These are phyloP conservation scores for Paraphaeosphaeria minitans DNA, from an alignment of 2,329 filamentous ascomycete genomes.

Conservation along the genomic window DNA sequence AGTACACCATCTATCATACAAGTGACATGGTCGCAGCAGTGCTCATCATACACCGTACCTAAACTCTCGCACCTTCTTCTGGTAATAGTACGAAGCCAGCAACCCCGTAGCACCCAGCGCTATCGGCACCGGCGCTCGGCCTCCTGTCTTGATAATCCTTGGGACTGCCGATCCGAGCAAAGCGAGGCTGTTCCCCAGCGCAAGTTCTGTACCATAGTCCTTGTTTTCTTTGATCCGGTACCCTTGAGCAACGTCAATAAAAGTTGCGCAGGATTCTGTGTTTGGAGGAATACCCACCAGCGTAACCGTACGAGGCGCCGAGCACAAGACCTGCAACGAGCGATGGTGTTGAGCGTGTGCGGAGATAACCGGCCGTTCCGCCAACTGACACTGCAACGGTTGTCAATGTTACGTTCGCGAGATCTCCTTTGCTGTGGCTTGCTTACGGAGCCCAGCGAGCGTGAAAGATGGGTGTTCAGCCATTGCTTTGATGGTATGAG, in stretches of 20 bases:
- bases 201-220: constrained; percentile 37
- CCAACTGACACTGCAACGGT: constrained; percentile 27
- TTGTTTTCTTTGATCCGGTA: constrained; percentile 37
- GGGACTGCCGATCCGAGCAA: constrained; percentile 32
- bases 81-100: constrained; percentile 35
- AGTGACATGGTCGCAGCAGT: neutral
- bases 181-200: constrained; percentile 32
- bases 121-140: constrained; percentile 33
- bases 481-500: constrained; percentile 17
- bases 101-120: constrained; percentile 31
- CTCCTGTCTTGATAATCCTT: constrained; percentile 34
- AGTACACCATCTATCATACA: neutral
- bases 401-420: neutral
- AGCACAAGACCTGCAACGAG: constrained; percentile 35
- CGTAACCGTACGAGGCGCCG: constrained; percentile 32
- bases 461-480: constrained; percentile 39
- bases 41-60: constrained; percentile 32
- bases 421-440: neutral
- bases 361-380: constrained; percentile 35
- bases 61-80: constrained; percentile 38
- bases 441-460: constrained; percentile 34
- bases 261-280: neutral
- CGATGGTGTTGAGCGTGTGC: constrained; percentile 34
- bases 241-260: constrained; percentile 13
- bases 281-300: constrained; percentile 20